A percentile compares a stretch with the other conserved stretches of the same genome.
These are phyloP conservation scores for Gossypium ekmanianum DNA, from an alignment of 345 rosid species.

Conservation along the genomic window DNA sequence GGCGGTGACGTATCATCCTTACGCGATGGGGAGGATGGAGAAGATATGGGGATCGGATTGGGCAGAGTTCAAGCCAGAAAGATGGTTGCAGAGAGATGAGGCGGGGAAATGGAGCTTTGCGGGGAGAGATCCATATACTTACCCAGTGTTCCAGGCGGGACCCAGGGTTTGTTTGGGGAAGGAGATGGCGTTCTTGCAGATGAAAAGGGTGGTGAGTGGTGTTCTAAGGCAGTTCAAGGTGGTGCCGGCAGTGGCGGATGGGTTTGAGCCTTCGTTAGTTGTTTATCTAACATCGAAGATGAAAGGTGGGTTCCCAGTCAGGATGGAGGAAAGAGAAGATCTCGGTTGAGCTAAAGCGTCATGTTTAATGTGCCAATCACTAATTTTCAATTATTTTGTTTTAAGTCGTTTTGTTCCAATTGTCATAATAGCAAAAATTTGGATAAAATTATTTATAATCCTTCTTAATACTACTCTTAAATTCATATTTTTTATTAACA, in stretches of 20 bases:
- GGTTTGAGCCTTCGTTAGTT: conserved; percentile 38
- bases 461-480: too few species aligned
- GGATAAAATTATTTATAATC: too few species aligned
- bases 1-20: conserved; percentile 38
- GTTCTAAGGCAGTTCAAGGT: conserved; percentile 44
- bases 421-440: background rate
- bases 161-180: conserved; percentile 56
- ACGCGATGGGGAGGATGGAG: conserved; percentile 47
- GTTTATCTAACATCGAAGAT: conserved; percentile 49
- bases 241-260: conserved; percentile 40
- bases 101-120: conserved; percentile 39
- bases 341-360: background rate
- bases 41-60: conserved; percentile 49
- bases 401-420: background rate
- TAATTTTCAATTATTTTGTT: background rate
- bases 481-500: too few species aligned
- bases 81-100: conserved; percentile 39
- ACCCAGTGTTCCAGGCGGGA: conserved; percentile 43
- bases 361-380: background rate
- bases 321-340: conserved; percentile 34
- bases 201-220: conserved; percentile 43
- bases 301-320: conserved; percentile 55
- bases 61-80: conserved; percentile 45
- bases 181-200: conserved; percentile 45
- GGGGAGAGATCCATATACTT: conserved; percentile 36